Evolutionary conservation across 805 yeast genomes (phyloP), one percentile per base, ranked within the genome.

Genomic region (Candida saitoana): DNA sequence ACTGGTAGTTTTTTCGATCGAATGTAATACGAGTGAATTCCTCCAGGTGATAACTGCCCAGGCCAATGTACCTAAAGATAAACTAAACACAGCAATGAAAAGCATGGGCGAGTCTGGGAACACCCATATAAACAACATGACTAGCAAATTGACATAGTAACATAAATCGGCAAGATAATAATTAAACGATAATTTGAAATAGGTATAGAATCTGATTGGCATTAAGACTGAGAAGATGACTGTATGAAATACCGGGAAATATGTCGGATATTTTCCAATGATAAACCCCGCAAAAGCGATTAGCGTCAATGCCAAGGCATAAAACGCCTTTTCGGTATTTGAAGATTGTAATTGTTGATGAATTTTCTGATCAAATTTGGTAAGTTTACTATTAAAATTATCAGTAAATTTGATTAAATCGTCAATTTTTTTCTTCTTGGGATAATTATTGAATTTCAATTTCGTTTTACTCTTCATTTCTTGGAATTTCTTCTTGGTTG

Each of bases 31-130:
- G 42, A 91, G 70, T 5, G 96, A 89, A 60, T 91, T 91, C 51
- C 96, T 74, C 99, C 98, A 91, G 0, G 96, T 87, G 34, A 91
- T 81, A 17, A 91, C 96, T 0, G 97, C 97, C 76, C 87, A 90
- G 4, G 96, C 77, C 42, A 91, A 65, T 0, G 97, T 87, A 1
- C 98, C 99, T 66, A 84, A 81, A 1, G 93, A 76, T 46, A 91
- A 79, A 7, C 96, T 84, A 62, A 87, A 90, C 49, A 95, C 88
- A 2, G 91, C 76, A 12, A 87, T 79, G 63, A 84, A 91, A 18
- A 91, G 68, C 50, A 81, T 76, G 31, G 73, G 71, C 2, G 95
- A 86, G 25, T 71, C 55, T 0, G 99, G 97, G 47, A 82, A 80
- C 4, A 80, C 69, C 98, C 98, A 91, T 24, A 91, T 73, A 56